Conservation (phyloP, 2,329 filamentous ascomycete genomes). For the Albifimbria verrucaria region DNA sequence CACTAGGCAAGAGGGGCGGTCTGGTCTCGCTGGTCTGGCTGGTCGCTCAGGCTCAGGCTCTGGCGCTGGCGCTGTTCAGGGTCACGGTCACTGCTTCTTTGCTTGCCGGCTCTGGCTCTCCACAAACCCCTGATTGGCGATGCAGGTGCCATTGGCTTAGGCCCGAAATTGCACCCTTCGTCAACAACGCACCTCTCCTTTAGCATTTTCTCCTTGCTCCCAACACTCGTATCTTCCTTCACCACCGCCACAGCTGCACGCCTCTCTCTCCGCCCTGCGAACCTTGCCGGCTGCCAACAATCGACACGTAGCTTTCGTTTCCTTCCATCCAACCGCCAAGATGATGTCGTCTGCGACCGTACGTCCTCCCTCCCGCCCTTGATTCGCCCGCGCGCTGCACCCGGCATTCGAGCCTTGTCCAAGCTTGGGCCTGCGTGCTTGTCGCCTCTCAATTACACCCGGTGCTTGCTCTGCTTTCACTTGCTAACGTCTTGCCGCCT, state of each 20-base stretch:
- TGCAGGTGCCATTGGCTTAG: conserved; percentile 27
- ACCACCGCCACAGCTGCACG: conserved; percentile 16
- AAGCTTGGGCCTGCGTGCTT: no score
- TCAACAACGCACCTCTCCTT: conserved; percentile 25
- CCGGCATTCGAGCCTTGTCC: neutral
- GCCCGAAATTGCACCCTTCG: conserved; percentile 27
- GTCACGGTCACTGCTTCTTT: conserved; percentile 1
- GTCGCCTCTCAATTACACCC: no score
- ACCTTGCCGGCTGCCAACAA: neutral
- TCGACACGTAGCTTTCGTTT: neutral
- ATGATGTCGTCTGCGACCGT: conserved; percentile 2
- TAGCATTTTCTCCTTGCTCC: conserved; percentile 28
- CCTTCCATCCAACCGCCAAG: conserved; percentile 1
- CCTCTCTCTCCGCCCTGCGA: conserved; percentile 15
- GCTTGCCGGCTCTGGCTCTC: neutral
- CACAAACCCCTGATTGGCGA: conserved; percentile 20
- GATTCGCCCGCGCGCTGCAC: neutral
- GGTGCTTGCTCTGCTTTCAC: no score
- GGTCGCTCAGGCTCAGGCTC: neutral
- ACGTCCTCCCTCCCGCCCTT: neutral
- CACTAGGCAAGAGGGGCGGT: neutral
- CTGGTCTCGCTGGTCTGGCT: neutral
- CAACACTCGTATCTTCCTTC: neutral
- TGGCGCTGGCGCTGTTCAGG: no score
- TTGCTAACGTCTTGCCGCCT: conserved; percentile 21